phyloP scores from a whole-genome alignment of 1,284 basidiomycete genomes.

The Termitomyces sp. region DNA sequence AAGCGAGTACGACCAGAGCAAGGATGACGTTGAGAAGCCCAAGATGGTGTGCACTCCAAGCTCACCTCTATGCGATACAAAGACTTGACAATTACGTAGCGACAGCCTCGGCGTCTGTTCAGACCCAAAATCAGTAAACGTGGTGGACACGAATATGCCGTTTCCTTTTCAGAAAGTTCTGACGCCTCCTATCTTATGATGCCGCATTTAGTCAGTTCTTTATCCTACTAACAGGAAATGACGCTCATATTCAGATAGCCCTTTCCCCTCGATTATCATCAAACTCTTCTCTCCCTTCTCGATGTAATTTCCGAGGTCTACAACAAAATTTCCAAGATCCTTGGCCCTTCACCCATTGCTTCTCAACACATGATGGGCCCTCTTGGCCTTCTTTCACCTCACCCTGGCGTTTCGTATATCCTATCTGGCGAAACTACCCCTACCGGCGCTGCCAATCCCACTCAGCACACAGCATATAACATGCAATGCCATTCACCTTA shows the following conservation, averaged over 20 bases:
- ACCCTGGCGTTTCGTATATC: slow-evolving; percentile 77
- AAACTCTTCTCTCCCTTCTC: slow-evolving; percentile 78
- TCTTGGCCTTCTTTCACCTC: slow-evolving; percentile 63
- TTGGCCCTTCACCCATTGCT: slow-evolving; percentile 72
- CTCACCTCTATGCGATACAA: not conserved
- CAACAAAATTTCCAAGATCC: slow-evolving; percentile 74
- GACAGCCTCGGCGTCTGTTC: slow-evolving; percentile 49
- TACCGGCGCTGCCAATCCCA: slow-evolving; percentile 17
- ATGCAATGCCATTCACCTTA: slow-evolving; percentile 16
- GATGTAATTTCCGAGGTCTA: slow-evolving; percentile 85
- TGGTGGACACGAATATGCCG: slow-evolving; percentile 52
- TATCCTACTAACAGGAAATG: slow-evolving; percentile 12
- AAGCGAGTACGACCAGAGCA: slow-evolving; percentile 73
- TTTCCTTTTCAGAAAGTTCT: slow-evolving; percentile 51
- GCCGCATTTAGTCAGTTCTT: slow-evolving; percentile 59
- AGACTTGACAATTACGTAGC: slow-evolving; percentile 11
- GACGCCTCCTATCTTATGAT: slow-evolving; percentile 70
- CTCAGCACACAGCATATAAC: slow-evolving; percentile 26
- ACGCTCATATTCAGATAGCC: slow-evolving; percentile 43
- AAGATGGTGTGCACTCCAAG: slow-evolving; percentile 52
- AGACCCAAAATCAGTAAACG: slow-evolving; percentile 49
- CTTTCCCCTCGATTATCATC: slow-evolving; percentile 81
- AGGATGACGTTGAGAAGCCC: slow-evolving; percentile 77
- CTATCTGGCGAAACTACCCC: slow-evolving; percentile 41
- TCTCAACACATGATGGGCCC: slow-evolving; percentile 74